Conservation (phyloP, 345 rosid species). For the Arabidopsis thaliana region TAIR10.1 NC_003075.7:14972501-14973000, state of each 20-base stretch:
- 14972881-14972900: constrained; percentile 75
- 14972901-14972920: constrained; percentile 87
- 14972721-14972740: constrained; percentile 88
- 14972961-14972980: constrained; percentile 78
- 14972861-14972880: constrained; percentile 55
- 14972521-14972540: constrained; percentile 90
- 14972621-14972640: constrained; percentile 6
- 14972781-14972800: constrained; percentile 38
- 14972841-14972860: constrained; percentile 5
- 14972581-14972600: constrained; percentile 26
- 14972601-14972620: constrained; percentile 20
- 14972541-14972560: constrained; percentile 87
- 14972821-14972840: background rate
- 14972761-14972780: constrained; percentile 66
- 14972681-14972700: constrained; percentile 73
- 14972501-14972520: constrained; percentile 4
- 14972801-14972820: background rate
- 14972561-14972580: constrained; percentile 86
- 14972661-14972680: constrained; percentile 73
- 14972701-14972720: constrained; percentile 76
- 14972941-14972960: constrained; percentile 82
- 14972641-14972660: constrained; percentile 59
- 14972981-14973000: constrained; percentile 19
- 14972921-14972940: constrained; percentile 86
- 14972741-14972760: constrained; percentile 87